Evolutionary conservation across 768 basidiomycete species (phyloP).

Genomic region (Phanerodontia chrysosporium): DNA sequence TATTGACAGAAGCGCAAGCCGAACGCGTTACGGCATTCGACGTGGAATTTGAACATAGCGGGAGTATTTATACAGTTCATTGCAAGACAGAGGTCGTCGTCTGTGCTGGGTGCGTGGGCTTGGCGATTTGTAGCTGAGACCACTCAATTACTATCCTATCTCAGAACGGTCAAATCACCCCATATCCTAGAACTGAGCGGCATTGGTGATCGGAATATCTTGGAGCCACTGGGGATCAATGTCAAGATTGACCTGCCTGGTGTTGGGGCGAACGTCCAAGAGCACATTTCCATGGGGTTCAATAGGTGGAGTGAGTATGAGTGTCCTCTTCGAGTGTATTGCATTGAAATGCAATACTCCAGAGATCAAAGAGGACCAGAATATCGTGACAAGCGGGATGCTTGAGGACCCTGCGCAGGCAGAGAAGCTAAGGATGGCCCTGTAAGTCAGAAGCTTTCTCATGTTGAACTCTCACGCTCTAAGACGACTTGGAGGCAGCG

Average conservation of each 20-base stretch:
- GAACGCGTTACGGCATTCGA: neutral
- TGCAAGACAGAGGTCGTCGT: neutral
- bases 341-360: neutral
- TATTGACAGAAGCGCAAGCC: neutral
- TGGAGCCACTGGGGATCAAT: slow-evolving; percentile 44
- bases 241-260: slow-evolving; percentile 62
- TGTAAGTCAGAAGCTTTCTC: slow-evolving; percentile 25
- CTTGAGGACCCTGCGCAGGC: slow-evolving; percentile 24
- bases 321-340: too few relatives aligned
- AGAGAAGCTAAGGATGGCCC: slow-evolving; percentile 27
- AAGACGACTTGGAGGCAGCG: too few relatives aligned
- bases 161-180: neutral
- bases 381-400: neutral
- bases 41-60: slow-evolving; percentile 6
- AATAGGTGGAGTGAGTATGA: neutral
- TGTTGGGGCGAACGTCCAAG: slow-evolving; percentile 59
- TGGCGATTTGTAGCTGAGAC: too few relatives aligned
- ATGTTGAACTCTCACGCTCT: too few relatives aligned
- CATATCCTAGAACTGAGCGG: slow-evolving; percentile 40
- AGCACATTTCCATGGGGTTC: slow-evolving; percentile 6
- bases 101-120: neutral
- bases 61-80: neutral
- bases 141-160: too few relatives aligned
- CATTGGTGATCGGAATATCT: slow-evolving; percentile 50
- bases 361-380: neutral